Evolutionary conservation across 2,329 filamentous ascomycete species (phyloP), one percentile per base, ranked within the genome.

Genomic region (Hypomyces rosellus): DNA sequence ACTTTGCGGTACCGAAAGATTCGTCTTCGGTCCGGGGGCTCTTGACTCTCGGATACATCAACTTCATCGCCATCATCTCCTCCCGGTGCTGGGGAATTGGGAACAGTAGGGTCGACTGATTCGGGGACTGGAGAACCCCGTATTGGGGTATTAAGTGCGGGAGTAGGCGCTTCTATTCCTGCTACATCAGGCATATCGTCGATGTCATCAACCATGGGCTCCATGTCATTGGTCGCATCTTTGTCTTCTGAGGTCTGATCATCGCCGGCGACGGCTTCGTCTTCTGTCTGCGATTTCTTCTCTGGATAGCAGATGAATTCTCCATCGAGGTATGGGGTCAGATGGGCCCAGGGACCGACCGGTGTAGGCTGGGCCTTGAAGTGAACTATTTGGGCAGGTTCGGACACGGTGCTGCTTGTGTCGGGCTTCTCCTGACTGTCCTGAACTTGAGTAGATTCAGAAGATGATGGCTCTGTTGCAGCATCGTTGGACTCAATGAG

Each of bases 1-100:
- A 80, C 64, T 59, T 78, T 77, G 45, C 70, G 71, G 59, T 76
- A 81, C 3, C 63, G 61, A 56, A 70, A 80, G 46, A 60, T 64
- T 25, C 62, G 59, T 16, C 55, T 57, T 16, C 53, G 57, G 30
- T 62, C 63, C 5, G 59, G 56, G 5, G 57, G 52, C 8, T 69
- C 68, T 45, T 69, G 65, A 12, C 65, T 63, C 36, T 69, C 66
- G 6, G 63, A 62, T 25, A 63, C 57, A 14, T 71, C 69, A 30
- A 60, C 60, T 9, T 70, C 68, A 13, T 69, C 68, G 3, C 55
- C 59, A 12, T 71, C 69, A 18, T 70, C 69, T 30, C 57, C 67
- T 15, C 48, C 63, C 5, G 67, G 65, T 48, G 63, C 69, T 15
- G 70, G 69, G 1, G 69, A 71, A 52, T 68, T 60, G 57, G 67